Conservation (phyloP, 495 filamentous ascomycete species). For the Hypomontagnella monticulosa region DNA sequence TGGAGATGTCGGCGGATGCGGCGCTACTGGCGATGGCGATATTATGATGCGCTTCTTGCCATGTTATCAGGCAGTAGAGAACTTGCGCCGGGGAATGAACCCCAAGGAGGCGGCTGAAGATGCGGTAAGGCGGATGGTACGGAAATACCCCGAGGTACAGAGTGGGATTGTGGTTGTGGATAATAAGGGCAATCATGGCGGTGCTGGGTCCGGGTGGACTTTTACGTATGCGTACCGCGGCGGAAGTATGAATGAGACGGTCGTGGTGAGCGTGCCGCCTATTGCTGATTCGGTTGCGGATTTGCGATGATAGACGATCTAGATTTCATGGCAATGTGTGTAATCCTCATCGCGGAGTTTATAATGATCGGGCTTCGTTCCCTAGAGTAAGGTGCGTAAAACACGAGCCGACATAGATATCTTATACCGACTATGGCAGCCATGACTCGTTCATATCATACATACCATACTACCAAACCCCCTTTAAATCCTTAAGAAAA, state of each 20-base stretch:
- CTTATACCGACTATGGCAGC: no score
- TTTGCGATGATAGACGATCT: constrained; percentile 8
- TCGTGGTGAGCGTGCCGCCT: constrained; percentile 52
- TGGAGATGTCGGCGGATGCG: constrained; percentile 59
- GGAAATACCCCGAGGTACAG: constrained; percentile 52
- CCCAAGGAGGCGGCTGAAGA: constrained; percentile 56
- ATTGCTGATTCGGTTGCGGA: constrained; percentile 19
- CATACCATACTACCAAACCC: no score
- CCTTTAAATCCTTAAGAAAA: no score
- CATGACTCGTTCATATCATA: no score
- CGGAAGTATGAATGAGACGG: constrained; percentile 53
- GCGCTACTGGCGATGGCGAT: constrained; percentile 61
- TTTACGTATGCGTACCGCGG: constrained; percentile 58
- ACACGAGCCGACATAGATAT: no score
- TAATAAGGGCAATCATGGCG: constrained; percentile 53
- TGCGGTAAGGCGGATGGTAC: constrained; percentile 56
- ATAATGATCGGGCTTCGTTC: no score
- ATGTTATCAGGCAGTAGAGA: constrained; percentile 62
- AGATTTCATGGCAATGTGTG: no score
- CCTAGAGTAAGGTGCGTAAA: no score
- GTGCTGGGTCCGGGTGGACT: constrained; percentile 58
- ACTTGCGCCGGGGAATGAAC: constrained; percentile 53
- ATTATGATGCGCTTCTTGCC: constrained; percentile 63
- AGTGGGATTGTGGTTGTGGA: constrained; percentile 59
- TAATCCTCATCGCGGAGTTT: no score